These are phyloP conservation scores for Ilyonectria mors-panacis DNA, from an alignment of 2,329 filamentous ascomycete genomes.

Conservation along the genomic window DNA sequence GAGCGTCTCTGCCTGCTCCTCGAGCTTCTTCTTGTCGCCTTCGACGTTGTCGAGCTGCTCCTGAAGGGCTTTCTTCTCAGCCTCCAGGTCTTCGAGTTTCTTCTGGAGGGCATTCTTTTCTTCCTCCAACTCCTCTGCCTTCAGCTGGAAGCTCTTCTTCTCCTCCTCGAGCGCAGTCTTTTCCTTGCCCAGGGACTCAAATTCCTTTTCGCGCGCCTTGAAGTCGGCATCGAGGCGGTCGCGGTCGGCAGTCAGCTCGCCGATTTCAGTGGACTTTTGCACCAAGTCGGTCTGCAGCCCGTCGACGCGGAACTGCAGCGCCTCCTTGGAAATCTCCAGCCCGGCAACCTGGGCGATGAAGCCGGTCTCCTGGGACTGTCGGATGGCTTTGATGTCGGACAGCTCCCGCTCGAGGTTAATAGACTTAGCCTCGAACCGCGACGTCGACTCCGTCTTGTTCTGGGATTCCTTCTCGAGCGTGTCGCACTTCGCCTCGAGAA, in stretches of 20 bases:
- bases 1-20: constrained; percentile 38
- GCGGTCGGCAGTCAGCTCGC: constrained; percentile 43
- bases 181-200: constrained; percentile 36
- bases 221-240: constrained; percentile 41
- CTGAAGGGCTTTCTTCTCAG: constrained; percentile 42
- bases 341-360: constrained; percentile 45
- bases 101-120: constrained; percentile 43
- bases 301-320: constrained; percentile 44
- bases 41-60: constrained; percentile 16
- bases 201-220: constrained; percentile 36
- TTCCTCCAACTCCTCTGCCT: constrained; percentile 36
- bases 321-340: constrained; percentile 48
- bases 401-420: constrained; percentile 48
- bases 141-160: constrained; percentile 25
- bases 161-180: constrained; percentile 27
- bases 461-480: constrained; percentile 43
- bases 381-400: constrained; percentile 42
- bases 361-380: constrained; percentile 45
- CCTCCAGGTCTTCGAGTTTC: constrained; percentile 38
- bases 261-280: constrained; percentile 43
- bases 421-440: constrained; percentile 43
- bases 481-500: constrained; percentile 48
- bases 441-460: constrained; percentile 27
- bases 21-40: constrained; percentile 20
- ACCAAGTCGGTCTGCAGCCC: constrained; percentile 45